Base-by-base conservation (phyloP, 2,329 filamentous ascomycete genomes). In the Colletotrichum sp. region DNA sequence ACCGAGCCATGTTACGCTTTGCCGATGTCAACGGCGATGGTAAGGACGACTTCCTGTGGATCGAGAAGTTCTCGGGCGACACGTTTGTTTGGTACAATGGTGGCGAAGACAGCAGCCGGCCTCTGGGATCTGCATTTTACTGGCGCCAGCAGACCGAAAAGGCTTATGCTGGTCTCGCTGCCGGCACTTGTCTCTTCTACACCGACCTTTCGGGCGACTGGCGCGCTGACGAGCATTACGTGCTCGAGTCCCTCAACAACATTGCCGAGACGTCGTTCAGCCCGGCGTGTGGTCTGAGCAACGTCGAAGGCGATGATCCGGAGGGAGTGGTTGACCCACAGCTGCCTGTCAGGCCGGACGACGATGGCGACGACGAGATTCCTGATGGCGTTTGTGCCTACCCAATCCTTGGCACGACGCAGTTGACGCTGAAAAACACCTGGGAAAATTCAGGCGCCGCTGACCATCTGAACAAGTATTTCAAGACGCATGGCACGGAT, bases 11-110 rank as follows among this genome's bases (percentile, higher is more conserved):
- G 73, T 67, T 84, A 8, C 80, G 81, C 8, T 87, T 79, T 52
- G 83, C 82, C 8, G 86, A 87, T 76, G 81, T 86, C 21, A 83
- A 86, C 66, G 83, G 84, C 15, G 83, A 85, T 60, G 83, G 83
- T 6, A 76, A 66, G 9, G 82, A 79, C n/a, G 85, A 87, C 77
- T 75, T 85, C 26, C 71, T 85, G 30, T 82, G 79, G 79, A 76
- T 82, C 18, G 80, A 87, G 68, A 84, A 85, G 77, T 83, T 82
- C 78, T 82, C 76, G 16, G 82, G 83, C 13, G 79, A 83, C 30
- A 80, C 78, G 1, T 67, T 34, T 2, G 80, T 83, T 5, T 86
- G 79, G 79, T 80, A 81, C 43, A 85, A 85, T 77, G 43, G 43
- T 24, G 43, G 43, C 43, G 43, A 52, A 52, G 43, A 52, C 43